A percentile compares a stretch with the other conserved stretches of the same genome.
These are phyloP conservation scores for Yarrowia hollandica DNA, from an alignment of 805 yeast genomes.

Conservation along the genomic window DNA sequence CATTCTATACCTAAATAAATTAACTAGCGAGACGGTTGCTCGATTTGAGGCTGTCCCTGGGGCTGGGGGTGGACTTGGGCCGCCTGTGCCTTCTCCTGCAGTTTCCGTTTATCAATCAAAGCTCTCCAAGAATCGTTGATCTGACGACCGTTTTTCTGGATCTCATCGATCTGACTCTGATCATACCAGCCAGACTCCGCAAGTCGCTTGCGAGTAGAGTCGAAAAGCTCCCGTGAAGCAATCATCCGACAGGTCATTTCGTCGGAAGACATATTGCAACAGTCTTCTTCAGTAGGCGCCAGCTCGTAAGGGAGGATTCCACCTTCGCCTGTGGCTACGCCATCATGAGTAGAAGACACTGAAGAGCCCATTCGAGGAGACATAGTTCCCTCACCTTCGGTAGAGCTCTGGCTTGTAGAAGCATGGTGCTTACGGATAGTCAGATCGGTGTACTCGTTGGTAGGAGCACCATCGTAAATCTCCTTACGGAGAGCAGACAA, in stretches of 20 bases:
- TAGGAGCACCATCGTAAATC: constrained; percentile 2
- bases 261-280: constrained; percentile 15
- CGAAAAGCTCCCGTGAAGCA: constrained; percentile 23
- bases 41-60: constrained; percentile 7
- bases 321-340: constrained; percentile 24
- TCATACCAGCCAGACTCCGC: constrained; percentile 28
- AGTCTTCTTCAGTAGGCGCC: constrained; percentile 26
- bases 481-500: constrained; percentile 25
- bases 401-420: constrained; percentile 24
- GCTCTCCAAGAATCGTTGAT: constrained; percentile 11
- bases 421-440: constrained; percentile 16
- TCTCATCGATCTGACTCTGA: constrained; percentile 20
- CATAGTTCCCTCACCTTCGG: constrained; percentile 25
- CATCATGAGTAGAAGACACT: constrained; percentile 20
- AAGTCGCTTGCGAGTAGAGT: constrained; percentile 21
- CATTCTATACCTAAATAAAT: constrained; percentile 27
- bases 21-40: constrained; percentile 7
- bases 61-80: background rate
- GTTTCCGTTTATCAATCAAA: constrained; percentile 4
- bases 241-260: constrained; percentile 28
- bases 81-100: constrained; percentile 2
- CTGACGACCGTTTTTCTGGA: constrained; percentile 24
- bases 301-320: constrained; percentile 27
- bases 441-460: constrained; percentile 9
- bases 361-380: constrained; percentile 26